phyloP scores from a whole-genome alignment of 306 rosid species.

The Alnus glutinosa region DNA sequence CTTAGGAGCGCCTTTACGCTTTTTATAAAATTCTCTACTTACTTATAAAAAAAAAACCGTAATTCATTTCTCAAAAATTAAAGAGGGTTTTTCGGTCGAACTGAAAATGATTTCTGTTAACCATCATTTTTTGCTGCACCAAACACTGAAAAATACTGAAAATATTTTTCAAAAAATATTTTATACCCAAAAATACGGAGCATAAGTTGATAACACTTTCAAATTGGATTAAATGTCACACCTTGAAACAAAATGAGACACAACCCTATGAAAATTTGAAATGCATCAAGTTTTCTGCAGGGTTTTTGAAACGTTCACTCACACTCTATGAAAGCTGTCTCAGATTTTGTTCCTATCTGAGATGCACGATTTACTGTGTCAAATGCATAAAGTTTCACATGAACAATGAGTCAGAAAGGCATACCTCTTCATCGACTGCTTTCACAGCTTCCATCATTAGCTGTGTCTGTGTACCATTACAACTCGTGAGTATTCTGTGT shows the following conservation, averaged over 20 bases:
- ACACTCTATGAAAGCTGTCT: neutral
- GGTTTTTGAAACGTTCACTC: neutral
- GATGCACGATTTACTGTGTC: neutral
- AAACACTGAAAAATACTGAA: no score
- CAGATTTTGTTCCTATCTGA: neutral
- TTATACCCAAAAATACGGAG: no score
- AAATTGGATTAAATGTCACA: neutral
- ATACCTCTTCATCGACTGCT: conserved; percentile 19
- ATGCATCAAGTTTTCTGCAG: neutral
- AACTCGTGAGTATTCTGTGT: no score
- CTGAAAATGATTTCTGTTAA: no score
- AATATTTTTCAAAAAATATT: no score
- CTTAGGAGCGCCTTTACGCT: no score
- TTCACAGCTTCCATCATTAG: neutral
- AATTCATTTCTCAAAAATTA: no score
- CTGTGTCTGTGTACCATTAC: no score
- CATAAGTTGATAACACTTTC: neutral
- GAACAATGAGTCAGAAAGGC: conserved; percentile 3
- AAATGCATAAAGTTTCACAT: neutral
- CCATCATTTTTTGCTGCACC: no score
- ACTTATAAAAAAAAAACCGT: no score
- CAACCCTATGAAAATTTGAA: neutral
- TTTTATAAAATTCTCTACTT: no score
- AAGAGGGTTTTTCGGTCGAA: no score
- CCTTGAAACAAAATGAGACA: neutral